Evolutionary conservation across 1,284 basidiomycete genomes (phyloP).

Genomic region (Fomitiporia mediterranea): DNA sequence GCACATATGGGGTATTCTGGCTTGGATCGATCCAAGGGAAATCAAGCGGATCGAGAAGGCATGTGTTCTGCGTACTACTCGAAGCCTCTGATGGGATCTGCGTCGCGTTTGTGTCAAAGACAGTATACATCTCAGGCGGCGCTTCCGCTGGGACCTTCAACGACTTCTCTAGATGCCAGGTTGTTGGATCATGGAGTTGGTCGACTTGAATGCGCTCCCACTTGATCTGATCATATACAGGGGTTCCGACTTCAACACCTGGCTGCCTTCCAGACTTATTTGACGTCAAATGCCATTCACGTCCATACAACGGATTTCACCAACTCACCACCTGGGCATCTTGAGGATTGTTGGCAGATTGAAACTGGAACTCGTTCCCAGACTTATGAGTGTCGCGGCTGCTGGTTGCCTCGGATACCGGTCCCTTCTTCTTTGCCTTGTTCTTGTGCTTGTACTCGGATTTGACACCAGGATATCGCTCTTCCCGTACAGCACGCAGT

Average conservation of each 20-base stretch:
- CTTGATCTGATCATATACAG: background rate
- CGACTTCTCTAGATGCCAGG: too few relatives aligned
- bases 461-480: too few relatives aligned
- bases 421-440: background rate
- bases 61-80: too few relatives aligned
- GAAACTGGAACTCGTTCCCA: background rate
- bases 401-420: background rate
- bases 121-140: background rate
- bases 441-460: background rate
- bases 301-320: too few relatives aligned
- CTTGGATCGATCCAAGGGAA: too few relatives aligned
- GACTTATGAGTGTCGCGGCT: background rate
- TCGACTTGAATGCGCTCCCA: background rate
- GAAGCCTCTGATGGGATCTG: too few relatives aligned
- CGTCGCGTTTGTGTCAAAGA: too few relatives aligned
- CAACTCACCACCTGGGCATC: background rate
- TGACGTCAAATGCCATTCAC: too few relatives aligned
- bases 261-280: background rate
- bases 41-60: too few relatives aligned
- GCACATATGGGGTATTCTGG: too few relatives aligned
- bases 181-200: background rate
- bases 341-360: background rate
- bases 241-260: background rate
- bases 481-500: background rate
- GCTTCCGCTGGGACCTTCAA: background rate